Conservation (phyloP, 441 rosid species). For the Adansonia madagascariensis region DNA sequence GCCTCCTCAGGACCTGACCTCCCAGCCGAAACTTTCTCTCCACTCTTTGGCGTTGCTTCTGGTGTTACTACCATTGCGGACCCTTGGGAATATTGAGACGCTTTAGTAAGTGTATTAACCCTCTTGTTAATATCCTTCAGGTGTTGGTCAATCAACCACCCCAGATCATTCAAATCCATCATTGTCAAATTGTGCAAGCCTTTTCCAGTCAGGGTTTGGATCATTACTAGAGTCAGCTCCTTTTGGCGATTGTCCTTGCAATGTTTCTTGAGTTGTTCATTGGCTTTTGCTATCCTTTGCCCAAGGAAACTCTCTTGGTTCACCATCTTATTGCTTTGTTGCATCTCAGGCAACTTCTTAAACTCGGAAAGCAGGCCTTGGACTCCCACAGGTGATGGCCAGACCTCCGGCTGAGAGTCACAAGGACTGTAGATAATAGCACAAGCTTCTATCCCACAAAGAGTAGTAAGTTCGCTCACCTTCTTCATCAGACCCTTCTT, state of each 20-base stretch:
- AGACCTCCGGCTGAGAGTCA: conserved; percentile 18
- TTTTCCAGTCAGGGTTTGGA: conserved; percentile 28
- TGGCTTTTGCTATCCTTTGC: conserved; percentile 4
- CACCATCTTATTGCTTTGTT: conserved; percentile 22
- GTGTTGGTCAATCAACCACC: conserved; percentile 37
- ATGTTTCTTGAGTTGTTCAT: conserved; percentile 5
- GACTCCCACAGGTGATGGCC: conserved; percentile 10
- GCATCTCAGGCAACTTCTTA: conserved; percentile 14
- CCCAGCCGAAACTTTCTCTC: background rate
- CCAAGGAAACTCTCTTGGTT: conserved; percentile 18
- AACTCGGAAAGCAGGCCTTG: background rate
- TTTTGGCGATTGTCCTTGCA: conserved; percentile 10
- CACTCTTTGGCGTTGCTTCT: background rate
- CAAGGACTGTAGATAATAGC: conserved; percentile 17
- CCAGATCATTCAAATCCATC: conserved; percentile 44
- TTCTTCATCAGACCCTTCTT: conserved; percentile 23
- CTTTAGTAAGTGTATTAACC: conserved; percentile 2
- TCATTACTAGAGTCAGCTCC: conserved; percentile 8
- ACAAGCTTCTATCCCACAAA: conserved; percentile 16
- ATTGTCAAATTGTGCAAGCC: conserved; percentile 19
- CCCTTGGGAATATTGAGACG: background rate
- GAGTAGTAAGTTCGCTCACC: conserved; percentile 16
- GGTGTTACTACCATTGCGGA: too few relatives aligned
- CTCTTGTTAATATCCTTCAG: conserved; percentile 31
- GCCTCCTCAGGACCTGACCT: background rate